These are phyloP conservation scores for Tripterygium wilfordii DNA, from an alignment of 177 flowering plant genomes.

Conservation along the genomic window DNA sequence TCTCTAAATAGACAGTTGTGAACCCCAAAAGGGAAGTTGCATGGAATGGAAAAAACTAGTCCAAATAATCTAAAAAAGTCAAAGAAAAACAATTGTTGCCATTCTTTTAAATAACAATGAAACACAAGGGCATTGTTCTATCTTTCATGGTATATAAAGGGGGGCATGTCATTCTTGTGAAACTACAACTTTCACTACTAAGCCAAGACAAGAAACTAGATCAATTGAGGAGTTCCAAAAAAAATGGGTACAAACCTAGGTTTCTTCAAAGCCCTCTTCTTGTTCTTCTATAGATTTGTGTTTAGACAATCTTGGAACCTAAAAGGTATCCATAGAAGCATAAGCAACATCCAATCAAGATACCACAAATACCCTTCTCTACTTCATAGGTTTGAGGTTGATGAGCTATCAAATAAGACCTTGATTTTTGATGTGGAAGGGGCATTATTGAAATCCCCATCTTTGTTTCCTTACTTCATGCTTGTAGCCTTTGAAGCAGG, in stretches of 20 bases:
- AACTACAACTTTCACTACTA: too few relatives aligned
- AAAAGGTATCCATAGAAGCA: constrained; percentile 13
- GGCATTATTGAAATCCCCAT: constrained; percentile 41
- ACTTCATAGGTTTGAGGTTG: constrained; percentile 16
- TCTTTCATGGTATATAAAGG: too few relatives aligned
- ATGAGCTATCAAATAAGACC: constrained; percentile 21
- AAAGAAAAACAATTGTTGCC: too few relatives aligned
- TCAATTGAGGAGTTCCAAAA: too few relatives aligned
- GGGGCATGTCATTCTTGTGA: too few relatives aligned
- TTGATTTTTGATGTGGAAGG: constrained; percentile 55
- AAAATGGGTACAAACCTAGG: constrained; percentile 7
- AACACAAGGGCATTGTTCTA: too few relatives aligned
- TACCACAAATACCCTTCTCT: constrained; percentile 17
- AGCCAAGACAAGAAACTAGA: too few relatives aligned
- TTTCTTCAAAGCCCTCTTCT: constrained; percentile 14
- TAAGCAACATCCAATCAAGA: constrained; percentile 7
- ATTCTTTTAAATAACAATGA: too few relatives aligned
- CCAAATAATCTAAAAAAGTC: too few relatives aligned
- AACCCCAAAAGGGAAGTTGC: too few relatives aligned
- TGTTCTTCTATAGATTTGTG: constrained; percentile 14
- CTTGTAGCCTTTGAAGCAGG: constrained; percentile 79
- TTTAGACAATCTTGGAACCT: constrained; percentile 9
- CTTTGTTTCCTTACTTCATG: constrained; percentile 76
- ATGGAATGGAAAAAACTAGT: too few relatives aligned
- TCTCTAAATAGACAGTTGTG: too few relatives aligned